Evolutionary conservation across 768 basidiomycete species (phyloP).

Genomic region (Coprinopsis sp.): DNA sequence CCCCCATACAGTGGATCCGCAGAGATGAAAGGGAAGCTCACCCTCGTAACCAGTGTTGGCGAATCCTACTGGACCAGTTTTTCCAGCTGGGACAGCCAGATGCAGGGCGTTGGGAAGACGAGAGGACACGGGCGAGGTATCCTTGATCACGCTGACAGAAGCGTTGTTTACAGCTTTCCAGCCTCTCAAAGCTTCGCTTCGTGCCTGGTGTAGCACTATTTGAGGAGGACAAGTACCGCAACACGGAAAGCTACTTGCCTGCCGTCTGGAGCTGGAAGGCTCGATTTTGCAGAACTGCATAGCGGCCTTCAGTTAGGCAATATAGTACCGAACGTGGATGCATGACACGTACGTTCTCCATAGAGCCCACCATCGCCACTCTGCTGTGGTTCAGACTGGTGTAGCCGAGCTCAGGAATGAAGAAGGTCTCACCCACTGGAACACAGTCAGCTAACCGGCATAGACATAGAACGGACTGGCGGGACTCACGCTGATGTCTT

Average conservation of each 20-base stretch:
- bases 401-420: not conserved
- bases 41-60: conserved; percentile 57
- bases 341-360: conserved; percentile 45
- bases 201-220: conserved; percentile 30
- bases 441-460: conserved; percentile 2
- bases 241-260: conserved; percentile 26
- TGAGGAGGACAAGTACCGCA: not conserved
- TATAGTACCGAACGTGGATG: not conserved
- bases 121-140: conserved; percentile 46
- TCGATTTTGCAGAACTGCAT: conserved; percentile 57
- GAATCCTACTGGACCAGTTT: conserved; percentile 43
- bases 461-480: not conserved
- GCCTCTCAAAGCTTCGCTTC: conserved; percentile 39
- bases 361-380: conserved; percentile 70
- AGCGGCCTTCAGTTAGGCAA: not conserved
- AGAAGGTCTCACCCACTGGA: conserved; percentile 30
- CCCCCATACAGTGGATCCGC: not conserved
- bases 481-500: conserved; percentile 58
- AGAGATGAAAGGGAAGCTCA: conserved; percentile 16
- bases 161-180: conserved; percentile 49
- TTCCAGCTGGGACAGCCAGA: conserved; percentile 38
- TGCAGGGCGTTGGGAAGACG: conserved; percentile 62
- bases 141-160: conserved; percentile 47
- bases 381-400: conserved; percentile 23
- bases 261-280: conserved; percentile 64